Evolutionary conservation across 2,329 filamentous ascomycete species (phyloP).

Genomic region (Orbilia brochopaga): DNA sequence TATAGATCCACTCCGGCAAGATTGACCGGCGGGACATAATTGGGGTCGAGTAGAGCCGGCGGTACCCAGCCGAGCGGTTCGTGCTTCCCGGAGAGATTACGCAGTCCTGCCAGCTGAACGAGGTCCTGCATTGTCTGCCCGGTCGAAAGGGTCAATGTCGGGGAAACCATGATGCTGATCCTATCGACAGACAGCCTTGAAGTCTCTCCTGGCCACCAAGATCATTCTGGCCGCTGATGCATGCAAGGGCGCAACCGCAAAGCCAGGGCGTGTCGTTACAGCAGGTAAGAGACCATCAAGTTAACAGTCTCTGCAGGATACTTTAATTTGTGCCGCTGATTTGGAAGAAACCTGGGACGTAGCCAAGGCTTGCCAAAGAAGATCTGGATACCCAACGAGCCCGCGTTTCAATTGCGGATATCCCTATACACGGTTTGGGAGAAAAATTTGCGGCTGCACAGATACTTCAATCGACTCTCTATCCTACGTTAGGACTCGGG

Average conservation of each 20-base stretch:
- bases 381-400: too few species aligned
- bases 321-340: too few species aligned
- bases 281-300: neutral
- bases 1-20: slow-evolving; percentile 16
- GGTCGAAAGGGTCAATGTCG: slow-evolving; percentile 31
- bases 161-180: slow-evolving; percentile 6
- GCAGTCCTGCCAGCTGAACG: slow-evolving; percentile 19
- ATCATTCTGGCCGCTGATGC: slow-evolving; percentile 27
- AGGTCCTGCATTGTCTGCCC: slow-evolving; percentile 45
- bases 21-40: slow-evolving; percentile 43
- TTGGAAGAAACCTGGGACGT: too few species aligned
- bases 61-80: slow-evolving; percentile 19
- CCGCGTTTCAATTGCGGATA: too few species aligned
- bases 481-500: too few species aligned
- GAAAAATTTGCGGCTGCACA: too few species aligned
- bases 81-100: slow-evolving; percentile 8
- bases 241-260: neutral
- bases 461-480: too few species aligned
- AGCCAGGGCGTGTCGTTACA: neutral
- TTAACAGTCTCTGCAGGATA: neutral
- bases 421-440: too few species aligned
- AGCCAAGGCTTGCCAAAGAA: too few species aligned
- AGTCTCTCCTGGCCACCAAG: slow-evolving; percentile 14
- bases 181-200: slow-evolving; percentile 22
- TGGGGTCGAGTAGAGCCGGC: slow-evolving; percentile 32